These are phyloP conservation scores for Diutina ranongensis DNA, from an alignment of 1,139 yeast species.

Conservation along the genomic window DNA sequence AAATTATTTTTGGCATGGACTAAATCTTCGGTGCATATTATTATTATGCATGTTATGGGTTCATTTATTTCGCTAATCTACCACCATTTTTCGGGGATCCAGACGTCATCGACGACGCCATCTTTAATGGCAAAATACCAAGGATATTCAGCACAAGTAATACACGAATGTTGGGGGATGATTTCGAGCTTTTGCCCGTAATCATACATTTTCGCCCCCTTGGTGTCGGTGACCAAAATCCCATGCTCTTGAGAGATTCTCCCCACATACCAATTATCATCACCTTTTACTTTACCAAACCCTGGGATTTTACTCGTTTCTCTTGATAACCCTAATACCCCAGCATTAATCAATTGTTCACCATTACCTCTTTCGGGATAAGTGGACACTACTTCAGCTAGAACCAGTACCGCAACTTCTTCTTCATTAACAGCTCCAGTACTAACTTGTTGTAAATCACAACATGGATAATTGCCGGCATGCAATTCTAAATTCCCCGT, in stretches of 20 bases:
- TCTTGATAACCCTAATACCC: slow-evolving; percentile 59
- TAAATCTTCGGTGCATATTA: too few relatives aligned
- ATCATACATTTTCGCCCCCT: slow-evolving; percentile 25
- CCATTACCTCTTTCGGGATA: slow-evolving; percentile 46
- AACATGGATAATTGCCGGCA: slow-evolving; percentile 68
- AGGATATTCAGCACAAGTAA: slow-evolving; percentile 54
- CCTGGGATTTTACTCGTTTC: slow-evolving; percentile 47
- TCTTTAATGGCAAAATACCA: slow-evolving; percentile 47
- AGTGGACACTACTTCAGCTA: slow-evolving; percentile 53
- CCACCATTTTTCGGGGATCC: slow-evolving; percentile 38
- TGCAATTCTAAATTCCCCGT: slow-evolving; percentile 46
- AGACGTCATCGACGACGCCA: slow-evolving; percentile 41
- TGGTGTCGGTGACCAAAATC: slow-evolving; percentile 30
- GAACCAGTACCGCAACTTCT: slow-evolving; percentile 43
- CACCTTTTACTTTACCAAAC: slow-evolving; percentile 29
- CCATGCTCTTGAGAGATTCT: slow-evolving; percentile 60
- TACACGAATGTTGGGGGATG: slow-evolving; percentile 67
- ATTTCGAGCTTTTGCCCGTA: slow-evolving; percentile 44
- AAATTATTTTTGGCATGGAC: too few relatives aligned
- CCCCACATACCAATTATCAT: slow-evolving; percentile 43
- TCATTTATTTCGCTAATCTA: background rate
- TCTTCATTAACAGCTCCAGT: slow-evolving; percentile 43
- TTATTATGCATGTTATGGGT: too few relatives aligned
- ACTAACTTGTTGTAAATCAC: slow-evolving; percentile 66
- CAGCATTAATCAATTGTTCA: slow-evolving; percentile 61